Conservation (phyloP, 257 asterid genomes). For the Nicotiana tabacum region DNA sequence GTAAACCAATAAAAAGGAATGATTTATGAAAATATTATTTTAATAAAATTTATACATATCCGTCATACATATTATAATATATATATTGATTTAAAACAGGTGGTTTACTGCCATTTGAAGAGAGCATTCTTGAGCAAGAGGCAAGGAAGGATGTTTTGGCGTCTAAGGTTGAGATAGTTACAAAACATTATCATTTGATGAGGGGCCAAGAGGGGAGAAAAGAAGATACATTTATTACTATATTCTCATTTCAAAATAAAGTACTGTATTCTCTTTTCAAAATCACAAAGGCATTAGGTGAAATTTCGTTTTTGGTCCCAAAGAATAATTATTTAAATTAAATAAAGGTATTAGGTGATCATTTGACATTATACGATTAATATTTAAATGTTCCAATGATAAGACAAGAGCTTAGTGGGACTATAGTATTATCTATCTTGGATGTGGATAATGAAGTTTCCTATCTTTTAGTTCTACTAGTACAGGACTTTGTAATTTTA, state of each 20-base stretch:
- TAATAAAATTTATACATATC: not conserved
- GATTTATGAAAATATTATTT: not conserved
- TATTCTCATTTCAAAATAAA: no score
- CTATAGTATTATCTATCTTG: not conserved
- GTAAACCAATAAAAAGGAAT: not conserved
- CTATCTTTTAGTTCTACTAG: no score
- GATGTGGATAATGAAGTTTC: not conserved
- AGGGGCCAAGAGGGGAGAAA: not conserved
- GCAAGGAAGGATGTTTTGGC: not conserved
- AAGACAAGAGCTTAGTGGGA: not conserved
- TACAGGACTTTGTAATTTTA: no score
- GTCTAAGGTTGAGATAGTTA: not conserved
- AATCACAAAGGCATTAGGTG: not conserved
- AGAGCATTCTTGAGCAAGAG: slow-evolving; percentile 1
- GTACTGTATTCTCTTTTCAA: not conserved
- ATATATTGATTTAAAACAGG: not conserved
- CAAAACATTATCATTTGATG: slow-evolving; percentile 1
- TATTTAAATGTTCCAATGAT: slow-evolving; percentile 2
- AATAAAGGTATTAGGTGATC: not conserved
- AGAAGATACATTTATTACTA: no score
- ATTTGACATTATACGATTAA: not conserved
- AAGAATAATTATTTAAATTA: not conserved
- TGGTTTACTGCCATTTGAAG: not conserved
- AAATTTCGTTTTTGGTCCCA: slow-evolving; percentile 4
- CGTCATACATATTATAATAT: not conserved